Evolutionary conservation across 2,329 filamentous ascomycete species (phyloP).

Genomic region (Hortaea werneckii): DNA sequence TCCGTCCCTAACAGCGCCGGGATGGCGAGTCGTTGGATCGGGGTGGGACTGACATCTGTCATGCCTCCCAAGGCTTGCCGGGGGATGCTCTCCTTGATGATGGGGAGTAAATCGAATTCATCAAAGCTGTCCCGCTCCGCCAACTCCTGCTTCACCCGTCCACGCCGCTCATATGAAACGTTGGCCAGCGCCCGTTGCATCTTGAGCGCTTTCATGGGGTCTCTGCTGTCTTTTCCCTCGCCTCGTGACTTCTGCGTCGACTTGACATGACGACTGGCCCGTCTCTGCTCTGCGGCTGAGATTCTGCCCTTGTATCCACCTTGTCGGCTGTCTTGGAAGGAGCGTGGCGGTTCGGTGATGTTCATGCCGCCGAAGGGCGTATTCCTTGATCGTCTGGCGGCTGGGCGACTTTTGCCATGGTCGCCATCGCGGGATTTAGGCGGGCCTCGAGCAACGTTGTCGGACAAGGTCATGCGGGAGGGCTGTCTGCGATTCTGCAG

Average conservation of each 20-base stretch:
- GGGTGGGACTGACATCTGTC: slow-evolving; percentile 68
- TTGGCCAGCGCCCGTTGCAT: slow-evolving; percentile 77
- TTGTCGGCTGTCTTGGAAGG: slow-evolving; percentile 2
- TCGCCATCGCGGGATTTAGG: slow-evolving; percentile 4
- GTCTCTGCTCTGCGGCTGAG: slow-evolving; percentile 34
- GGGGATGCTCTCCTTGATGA: slow-evolving; percentile 59
- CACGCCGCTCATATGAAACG: slow-evolving; percentile 62
- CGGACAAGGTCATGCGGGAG: slow-evolving; percentile 43
- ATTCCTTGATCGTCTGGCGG: slow-evolving; percentile 30
- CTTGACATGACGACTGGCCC: slow-evolving; percentile 45
- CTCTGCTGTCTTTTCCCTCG: slow-evolving; percentile 38
- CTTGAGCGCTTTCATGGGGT: slow-evolving; percentile 71
- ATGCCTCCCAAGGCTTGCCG: slow-evolving; percentile 66
- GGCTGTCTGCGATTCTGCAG: slow-evolving; percentile 34
- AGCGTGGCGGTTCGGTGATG: slow-evolving; percentile 29
- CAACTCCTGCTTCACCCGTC: slow-evolving; percentile 51
- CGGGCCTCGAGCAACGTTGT: slow-evolving; percentile 29
- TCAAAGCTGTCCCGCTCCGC: slow-evolving; percentile 67
- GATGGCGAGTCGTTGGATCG: slow-evolving; percentile 81
- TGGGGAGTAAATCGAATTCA: slow-evolving; percentile 64
- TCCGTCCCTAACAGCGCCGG: slow-evolving; percentile 61
- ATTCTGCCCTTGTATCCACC: slow-evolving; percentile 18
- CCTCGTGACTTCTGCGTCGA: slow-evolving; percentile 27
- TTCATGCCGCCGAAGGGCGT: slow-evolving; percentile 54
- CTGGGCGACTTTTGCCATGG: slow-evolving; percentile 23